phyloP scores from a whole-genome alignment of 306 rosid species.

The Fragaria vesca region DNA sequence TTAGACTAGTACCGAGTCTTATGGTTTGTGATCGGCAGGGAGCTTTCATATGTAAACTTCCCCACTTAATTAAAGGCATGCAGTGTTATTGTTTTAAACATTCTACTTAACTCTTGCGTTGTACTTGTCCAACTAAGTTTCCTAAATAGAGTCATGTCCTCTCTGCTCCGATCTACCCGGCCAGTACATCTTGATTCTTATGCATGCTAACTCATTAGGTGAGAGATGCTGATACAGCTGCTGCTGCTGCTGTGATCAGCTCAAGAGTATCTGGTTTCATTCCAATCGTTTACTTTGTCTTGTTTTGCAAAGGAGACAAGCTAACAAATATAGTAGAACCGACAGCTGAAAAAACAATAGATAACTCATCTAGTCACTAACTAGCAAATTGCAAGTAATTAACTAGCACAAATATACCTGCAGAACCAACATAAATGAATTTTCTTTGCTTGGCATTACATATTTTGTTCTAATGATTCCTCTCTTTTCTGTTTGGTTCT shows the following conservation, averaged over 20 bases:
- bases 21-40: no score
- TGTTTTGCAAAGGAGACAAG: background rate
- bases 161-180: background rate
- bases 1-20: no score
- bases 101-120: background rate
- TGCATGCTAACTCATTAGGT: background rate
- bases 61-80: no score
- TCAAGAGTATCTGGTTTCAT: background rate
- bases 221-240: background rate
- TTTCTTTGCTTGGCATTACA: background rate
- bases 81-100: no score
- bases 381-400: background rate
- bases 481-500: background rate
- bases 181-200: background rate
- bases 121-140: background rate
- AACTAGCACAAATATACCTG: background rate
- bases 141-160: background rate
- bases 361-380: background rate
- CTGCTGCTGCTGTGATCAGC: background rate
- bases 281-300: background rate
- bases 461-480: background rate
- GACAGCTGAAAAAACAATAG: background rate
- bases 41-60: no score
- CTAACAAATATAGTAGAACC: background rate
- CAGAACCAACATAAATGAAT: background rate